These are phyloP conservation scores for Linderina pennispora DNA, from an alignment of 192 early-diverging fungal genomes.

Conservation along the genomic window DNA sequence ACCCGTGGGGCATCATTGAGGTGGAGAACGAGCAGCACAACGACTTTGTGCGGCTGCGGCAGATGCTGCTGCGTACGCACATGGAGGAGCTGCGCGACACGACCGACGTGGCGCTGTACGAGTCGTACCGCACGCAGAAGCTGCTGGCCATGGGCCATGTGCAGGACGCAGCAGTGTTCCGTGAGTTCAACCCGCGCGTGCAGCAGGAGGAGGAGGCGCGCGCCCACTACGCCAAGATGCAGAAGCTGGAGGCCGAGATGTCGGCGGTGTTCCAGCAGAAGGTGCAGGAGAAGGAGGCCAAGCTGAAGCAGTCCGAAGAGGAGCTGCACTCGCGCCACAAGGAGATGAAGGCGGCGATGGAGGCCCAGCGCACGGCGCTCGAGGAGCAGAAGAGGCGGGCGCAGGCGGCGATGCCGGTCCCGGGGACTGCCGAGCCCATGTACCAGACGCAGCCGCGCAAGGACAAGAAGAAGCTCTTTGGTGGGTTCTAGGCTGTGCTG, in stretches of 20 bases:
- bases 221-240: constrained; percentile 86
- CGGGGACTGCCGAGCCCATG: constrained; percentile 4
- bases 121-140: constrained; percentile 92
- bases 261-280: constrained; percentile 95
- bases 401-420: constrained; percentile 24
- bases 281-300: constrained; percentile 96
- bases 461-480: constrained; percentile 41
- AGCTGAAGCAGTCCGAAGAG: constrained; percentile 93
- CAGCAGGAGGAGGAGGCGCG: constrained; percentile 89
- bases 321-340: constrained; percentile 92
- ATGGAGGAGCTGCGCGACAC: constrained; percentile 93
- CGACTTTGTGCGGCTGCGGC: constrained; percentile 90
- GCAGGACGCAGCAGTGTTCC: constrained; percentile 70
- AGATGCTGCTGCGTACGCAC: constrained; percentile 86
- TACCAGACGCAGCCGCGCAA: constrained; percentile 18
- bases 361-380: constrained; percentile 87
- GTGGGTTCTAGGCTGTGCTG: constrained; percentile 13
- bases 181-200: constrained; percentile 64
- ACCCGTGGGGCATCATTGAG: constrained; percentile 92
- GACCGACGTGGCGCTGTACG: constrained; percentile 83
- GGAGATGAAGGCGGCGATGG: constrained; percentile 94
- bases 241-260: constrained; percentile 98
- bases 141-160: constrained; percentile 75
- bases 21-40: constrained; percentile 93
- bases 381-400: constrained; percentile 87